These are phyloP conservation scores for Cucumis sativus DNA, from an alignment of 306 rosid species.

Conservation along the genomic window DNA sequence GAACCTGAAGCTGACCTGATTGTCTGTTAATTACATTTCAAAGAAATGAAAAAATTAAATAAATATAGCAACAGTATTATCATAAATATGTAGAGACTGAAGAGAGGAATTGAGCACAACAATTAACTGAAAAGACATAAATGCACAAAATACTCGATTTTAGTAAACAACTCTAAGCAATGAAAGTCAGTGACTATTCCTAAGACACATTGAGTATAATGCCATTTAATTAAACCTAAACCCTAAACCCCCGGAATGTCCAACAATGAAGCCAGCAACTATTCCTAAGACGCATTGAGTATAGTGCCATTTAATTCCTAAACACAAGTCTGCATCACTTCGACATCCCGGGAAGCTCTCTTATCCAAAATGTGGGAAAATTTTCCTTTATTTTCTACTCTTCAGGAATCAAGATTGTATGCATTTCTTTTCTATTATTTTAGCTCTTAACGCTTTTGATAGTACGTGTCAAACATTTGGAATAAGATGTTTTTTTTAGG, in stretches of 20 bases:
- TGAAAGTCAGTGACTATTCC: not conserved
- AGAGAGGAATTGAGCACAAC: not conserved
- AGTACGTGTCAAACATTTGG: not conserved
- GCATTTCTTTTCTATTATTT: not conserved
- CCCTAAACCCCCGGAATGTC: not conserved
- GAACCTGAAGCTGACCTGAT: constrained; percentile 67
- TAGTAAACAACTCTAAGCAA: not conserved
- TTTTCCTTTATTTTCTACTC: not conserved
- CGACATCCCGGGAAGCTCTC: not conserved
- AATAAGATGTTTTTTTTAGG: not conserved
- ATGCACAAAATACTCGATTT: not conserved
- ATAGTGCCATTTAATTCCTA: not conserved
- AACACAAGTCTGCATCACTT: not conserved
- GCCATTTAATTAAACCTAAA: not conserved
- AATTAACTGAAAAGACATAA: not conserved
- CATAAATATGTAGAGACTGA: not conserved
- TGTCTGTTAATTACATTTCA: constrained; percentile 30
- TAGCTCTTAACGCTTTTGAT: not conserved
- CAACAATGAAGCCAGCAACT: not conserved
- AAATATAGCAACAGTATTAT: not conserved
- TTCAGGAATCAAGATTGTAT: not conserved
- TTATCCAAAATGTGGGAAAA: not conserved
- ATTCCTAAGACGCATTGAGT: not conserved
- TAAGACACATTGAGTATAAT: not conserved
- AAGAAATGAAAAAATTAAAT: not conserved